A percentile compares a stretch with the other conserved stretches of the same genome.
phyloP scores from a whole-genome alignment of 371 early-diverging fungal genomes.

The Sporodiniella umbellata region DNA sequence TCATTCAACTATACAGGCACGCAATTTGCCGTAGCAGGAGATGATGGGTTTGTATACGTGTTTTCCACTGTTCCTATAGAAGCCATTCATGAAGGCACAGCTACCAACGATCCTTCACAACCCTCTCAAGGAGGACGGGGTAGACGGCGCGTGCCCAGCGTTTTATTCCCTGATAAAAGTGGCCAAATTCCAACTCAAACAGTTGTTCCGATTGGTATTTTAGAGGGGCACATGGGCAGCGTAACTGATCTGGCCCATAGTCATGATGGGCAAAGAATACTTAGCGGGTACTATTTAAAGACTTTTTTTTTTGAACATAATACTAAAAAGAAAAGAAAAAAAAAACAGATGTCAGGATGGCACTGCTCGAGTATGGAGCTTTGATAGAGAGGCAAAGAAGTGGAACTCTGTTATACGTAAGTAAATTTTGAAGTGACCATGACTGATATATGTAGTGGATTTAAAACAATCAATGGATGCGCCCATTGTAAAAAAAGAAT shows the following conservation, averaged over 20 bases:
- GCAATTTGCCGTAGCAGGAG: slow-evolving; percentile 77
- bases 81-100: slow-evolving; percentile 7
- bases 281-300: slow-evolving; percentile 61
- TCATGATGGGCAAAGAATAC: slow-evolving; percentile 65
- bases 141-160: slow-evolving; percentile 28
- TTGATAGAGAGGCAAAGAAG: slow-evolving; percentile 22
- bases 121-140: slow-evolving; percentile 11
- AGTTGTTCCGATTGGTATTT: slow-evolving; percentile 53
- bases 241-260: slow-evolving; percentile 80
- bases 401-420: slow-evolving; percentile 39
- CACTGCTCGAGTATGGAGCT: slow-evolving; percentile 50
- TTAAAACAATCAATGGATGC: slow-evolving; percentile 19
- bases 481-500: slow-evolving; percentile 12
- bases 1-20: slow-evolving; percentile 82
- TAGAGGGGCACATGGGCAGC: slow-evolving; percentile 73
- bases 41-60: slow-evolving; percentile 75
- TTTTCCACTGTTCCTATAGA: slow-evolving; percentile 54
- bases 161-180: slow-evolving; percentile 34
- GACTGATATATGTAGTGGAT: slow-evolving; percentile 14
- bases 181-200: slow-evolving; percentile 49
- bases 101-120: background rate
- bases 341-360: slow-evolving; percentile 45
- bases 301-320: no score
- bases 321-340: no score
- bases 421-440: background rate